Conservation (phyloP, 2,329 filamentous ascomycete genomes). For the Pseudogymnoascus destructans region DNA sequence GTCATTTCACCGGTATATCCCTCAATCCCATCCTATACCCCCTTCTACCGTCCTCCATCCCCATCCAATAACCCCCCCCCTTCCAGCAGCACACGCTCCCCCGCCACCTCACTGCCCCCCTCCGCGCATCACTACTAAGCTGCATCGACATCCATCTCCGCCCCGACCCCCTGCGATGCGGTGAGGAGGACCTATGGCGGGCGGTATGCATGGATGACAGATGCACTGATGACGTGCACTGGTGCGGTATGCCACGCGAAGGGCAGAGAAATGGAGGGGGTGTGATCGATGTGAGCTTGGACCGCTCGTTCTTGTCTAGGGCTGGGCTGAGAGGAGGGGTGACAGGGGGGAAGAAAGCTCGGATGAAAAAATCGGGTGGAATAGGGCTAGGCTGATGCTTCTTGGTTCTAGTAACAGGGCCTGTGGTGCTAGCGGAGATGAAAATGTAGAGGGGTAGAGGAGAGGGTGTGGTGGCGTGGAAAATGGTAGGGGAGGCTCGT, state of each 20-base stretch:
- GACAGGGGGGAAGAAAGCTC: not conserved
- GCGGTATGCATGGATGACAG: too few relatives aligned
- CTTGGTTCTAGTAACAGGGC: not conserved
- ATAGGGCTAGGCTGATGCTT: not conserved
- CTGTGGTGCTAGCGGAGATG: not conserved
- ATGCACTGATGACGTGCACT: too few relatives aligned
- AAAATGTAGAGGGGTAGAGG: not conserved
- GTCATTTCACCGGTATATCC: not conserved
- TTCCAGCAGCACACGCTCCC: not conserved
- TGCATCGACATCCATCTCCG: too few relatives aligned
- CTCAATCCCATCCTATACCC: not conserved
- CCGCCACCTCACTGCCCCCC: not conserved
- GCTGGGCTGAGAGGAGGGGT: not conserved
- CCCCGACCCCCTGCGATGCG: too few relatives aligned
- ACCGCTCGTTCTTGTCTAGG: not conserved
- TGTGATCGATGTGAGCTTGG: not conserved
- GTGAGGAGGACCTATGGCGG: too few relatives aligned
- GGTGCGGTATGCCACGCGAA: too few relatives aligned
- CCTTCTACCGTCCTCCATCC: not conserved
- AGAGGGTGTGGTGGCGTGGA: not conserved
- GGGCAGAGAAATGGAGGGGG: too few relatives aligned
- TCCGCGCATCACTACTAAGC: not conserved
- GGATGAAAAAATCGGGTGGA: not conserved
- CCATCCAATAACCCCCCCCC: not conserved
- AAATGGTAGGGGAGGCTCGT: not conserved